Evolutionary conservation across 179 eudicot species (phyloP).

Genomic region (Silene vulgaris): DNA sequence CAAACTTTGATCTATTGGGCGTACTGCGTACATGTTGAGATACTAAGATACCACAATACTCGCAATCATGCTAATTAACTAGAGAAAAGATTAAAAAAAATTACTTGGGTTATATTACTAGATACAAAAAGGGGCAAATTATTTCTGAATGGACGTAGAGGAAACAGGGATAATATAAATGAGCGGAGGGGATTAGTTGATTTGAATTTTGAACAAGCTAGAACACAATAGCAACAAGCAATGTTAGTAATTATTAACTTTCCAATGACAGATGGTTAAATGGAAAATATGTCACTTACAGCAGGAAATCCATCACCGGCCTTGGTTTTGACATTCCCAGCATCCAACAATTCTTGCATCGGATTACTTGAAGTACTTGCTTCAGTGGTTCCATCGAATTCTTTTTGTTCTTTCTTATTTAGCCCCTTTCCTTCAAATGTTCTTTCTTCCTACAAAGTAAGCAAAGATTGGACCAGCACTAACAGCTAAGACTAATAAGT

Average conservation of each 20-base stretch:
- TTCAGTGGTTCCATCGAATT: conserved; percentile 27
- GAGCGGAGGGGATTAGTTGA: background rate
- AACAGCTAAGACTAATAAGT: conserved; percentile 12
- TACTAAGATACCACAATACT: no score
- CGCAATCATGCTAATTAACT: no score
- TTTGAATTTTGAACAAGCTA: background rate
- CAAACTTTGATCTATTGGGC: no score
- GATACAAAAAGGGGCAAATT: no score
- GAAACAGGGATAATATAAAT: background rate
- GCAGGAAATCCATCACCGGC: conserved; percentile 18
- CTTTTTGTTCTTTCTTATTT: conserved; percentile 26
- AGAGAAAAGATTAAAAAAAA: no score
- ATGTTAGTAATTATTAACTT: conserved; percentile 15
- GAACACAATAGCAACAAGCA: background rate
- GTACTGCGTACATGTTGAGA: no score
- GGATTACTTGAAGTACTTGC: conserved; percentile 28
- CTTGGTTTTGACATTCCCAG: conserved; percentile 19
- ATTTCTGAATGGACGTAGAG: no score
- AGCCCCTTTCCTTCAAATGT: conserved; percentile 31
- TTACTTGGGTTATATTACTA: no score
- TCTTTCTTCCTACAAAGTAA: conserved; percentile 37
- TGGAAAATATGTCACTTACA: conserved; percentile 29
- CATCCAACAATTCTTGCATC: conserved; percentile 23
- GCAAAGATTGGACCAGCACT: conserved; percentile 20
- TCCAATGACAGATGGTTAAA: conserved; percentile 25